These are phyloP conservation scores for Magnusiomyces ingens DNA, from an alignment of 1,139 yeast species.

Conservation along the genomic window DNA sequence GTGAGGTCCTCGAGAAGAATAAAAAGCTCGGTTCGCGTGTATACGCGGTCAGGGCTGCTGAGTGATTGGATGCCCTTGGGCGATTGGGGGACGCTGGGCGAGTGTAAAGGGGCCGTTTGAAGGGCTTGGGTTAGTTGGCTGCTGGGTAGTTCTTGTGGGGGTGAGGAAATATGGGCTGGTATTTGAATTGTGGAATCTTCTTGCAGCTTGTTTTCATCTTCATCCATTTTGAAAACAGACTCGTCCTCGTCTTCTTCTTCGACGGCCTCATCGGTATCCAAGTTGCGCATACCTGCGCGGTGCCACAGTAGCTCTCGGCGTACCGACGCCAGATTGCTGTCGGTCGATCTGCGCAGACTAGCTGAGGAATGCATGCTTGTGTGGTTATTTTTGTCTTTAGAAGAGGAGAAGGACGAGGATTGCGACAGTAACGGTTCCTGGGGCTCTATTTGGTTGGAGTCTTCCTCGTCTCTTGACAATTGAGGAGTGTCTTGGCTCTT, in stretches of 20 bases:
- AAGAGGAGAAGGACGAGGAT: conserved; percentile 3
- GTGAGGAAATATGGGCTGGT: background rate
- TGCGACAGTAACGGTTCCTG: too few species aligned
- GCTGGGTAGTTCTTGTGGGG: background rate
- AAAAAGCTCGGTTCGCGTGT: conserved; percentile 60
- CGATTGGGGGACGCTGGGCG: conserved; percentile 6
- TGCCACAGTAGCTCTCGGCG: conserved; percentile 10
- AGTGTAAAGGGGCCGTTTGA: background rate
- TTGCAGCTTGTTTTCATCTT: conserved; percentile 9
- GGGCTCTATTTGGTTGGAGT: background rate
- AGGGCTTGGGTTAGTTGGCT: conserved; percentile 3
- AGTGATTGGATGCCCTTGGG: conserved; percentile 12
- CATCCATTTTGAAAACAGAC: conserved; percentile 26
- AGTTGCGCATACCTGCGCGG: conserved; percentile 12
- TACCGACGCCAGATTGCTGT: background rate
- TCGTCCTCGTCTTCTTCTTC: conserved; percentile 15
- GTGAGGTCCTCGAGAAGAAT: conserved; percentile 90
- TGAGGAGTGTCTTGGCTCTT: background rate
- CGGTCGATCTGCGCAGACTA: conserved; percentile 4
- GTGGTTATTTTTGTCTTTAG: background rate
- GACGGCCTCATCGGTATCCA: conserved; percentile 6
- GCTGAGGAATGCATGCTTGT: conserved; percentile 5
- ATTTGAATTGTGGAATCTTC: background rate
- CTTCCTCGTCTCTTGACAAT: background rate
- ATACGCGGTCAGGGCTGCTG: conserved; percentile 19